Evolutionary conservation across 2,329 filamentous ascomycete genomes (phyloP), one percentile per base, ranked within the genome.

Genomic region (Clathrospora elynae): DNA sequence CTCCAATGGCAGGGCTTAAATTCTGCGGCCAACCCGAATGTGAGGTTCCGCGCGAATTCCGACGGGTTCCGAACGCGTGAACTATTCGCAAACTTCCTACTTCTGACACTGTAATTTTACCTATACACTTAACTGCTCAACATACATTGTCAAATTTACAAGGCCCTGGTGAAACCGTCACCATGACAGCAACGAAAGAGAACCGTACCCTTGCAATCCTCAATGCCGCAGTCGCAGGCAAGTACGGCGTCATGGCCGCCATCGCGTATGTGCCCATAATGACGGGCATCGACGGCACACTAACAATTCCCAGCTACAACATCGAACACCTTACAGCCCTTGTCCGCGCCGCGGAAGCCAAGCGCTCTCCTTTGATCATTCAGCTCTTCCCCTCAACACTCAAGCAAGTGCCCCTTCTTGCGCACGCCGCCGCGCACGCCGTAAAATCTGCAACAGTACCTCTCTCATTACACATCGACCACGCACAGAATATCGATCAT

Each of bases 341-440:
- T 6, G 59, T 70, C 8, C 59, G 57, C 29, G 66, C 66, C 5
- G 66, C 66, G 7, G 64, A 68, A 57, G 48, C 61, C 11, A 62
- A 61, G 31, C 59, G 62, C 9, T 68, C 66, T 6, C 66, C 66
- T 1, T 24, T 68, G 5, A 68, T 70, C 35, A 65, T 70, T 13
- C 67, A 70, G 35, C 55, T 70, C n/a, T 70, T 70, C 26, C 67
- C 85, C 5, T 88, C 85, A 78, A 84, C 85, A 0, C 76, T 87
- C 35, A 74, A 81, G 50, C 87, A 86, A 70, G 79, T 83, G 2
- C 79, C 79, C 30, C 58, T 73, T 3, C 69, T 76, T 34, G 61
- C 74, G 18, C 70, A 74, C 42, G 66, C 73, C 26, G 73, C 71
- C 1, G 73, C 73, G 8, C 62, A 68, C 23, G 73, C 72, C 5